Base-by-base conservation (phyloP, 352 stramenopile genomes). In the Saprolegnia parasitica region DNA sequence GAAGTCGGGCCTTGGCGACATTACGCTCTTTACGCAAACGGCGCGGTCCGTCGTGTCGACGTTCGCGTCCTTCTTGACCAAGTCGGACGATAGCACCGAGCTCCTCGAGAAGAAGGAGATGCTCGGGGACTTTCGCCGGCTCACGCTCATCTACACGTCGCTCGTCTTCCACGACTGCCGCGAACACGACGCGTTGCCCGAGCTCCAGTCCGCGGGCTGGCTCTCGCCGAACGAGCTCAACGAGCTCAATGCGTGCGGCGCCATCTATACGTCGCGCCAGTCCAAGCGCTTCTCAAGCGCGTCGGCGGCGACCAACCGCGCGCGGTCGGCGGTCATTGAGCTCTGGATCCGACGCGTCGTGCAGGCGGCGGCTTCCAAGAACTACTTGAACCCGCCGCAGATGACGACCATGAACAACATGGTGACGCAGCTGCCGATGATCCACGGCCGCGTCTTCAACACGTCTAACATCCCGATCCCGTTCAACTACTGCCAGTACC, bases 141-240 rank as follows among this genome's bases (percentile, higher is more conserved):
- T 84, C 49, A 73, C 83, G 61, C 54, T 89, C 45, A 68, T 81
- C 26, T 87, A 87, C 32, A 71, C 84, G 21, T 80, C 75, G 49
- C 72, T 89, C 4, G 74, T 82, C 15, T 81, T 89, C 46, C 76
- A 89, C 20, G 81, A 89, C 66, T 87, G 81, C 37, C 76, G 80
- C 49, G 65, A 72, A 62, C 77, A 71, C 42, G 75, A 84, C 46
- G 71, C 71, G 46, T 9, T 60, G 13, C 52, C 52, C 11, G 35
- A 60, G 35, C 35, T 60, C 24, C 52, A 60, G 9, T 35, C 52
- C 11, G 24, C 52, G 3, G 52, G 52, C 11, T 60, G 52, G 52
- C 35, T 60, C 24, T 42, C 52, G 35, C 73, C 76, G 15, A 29
- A 78, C 45, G 76, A 86, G 67, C 56, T 87, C 40, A 76, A 74